Evolutionary conservation across 345 rosid genomes (phyloP).

Genomic region (Laguncularia racemosa): DNA sequence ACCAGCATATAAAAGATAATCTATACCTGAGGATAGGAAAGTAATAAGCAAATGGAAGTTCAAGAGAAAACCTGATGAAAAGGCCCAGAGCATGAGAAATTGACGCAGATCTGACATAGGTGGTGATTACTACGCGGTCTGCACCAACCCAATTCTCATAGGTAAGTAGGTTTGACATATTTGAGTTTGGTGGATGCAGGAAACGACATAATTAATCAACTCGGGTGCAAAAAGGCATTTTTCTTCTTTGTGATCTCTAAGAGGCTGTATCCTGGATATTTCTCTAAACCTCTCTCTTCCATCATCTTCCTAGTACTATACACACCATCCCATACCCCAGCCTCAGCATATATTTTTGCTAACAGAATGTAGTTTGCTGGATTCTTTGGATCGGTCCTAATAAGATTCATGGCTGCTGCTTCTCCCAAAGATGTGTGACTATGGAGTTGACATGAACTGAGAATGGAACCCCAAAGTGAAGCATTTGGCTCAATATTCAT

Average conservation of each 20-base stretch:
- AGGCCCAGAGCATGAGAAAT: no score
- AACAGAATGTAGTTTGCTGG: constrained; percentile 50
- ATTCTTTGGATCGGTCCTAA: constrained; percentile 39
- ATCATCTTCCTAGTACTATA: constrained; percentile 30
- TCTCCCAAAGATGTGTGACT: constrained; percentile 34
- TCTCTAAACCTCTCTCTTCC: constrained; percentile 39
- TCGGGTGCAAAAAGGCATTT: constrained; percentile 15
- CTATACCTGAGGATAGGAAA: no score
- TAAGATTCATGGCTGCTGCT: constrained; percentile 40
- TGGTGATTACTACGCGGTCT: no score
- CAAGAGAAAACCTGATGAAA: no score
- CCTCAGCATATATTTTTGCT: constrained; percentile 47
- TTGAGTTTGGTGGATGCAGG: no score
- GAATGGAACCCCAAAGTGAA: constrained; percentile 62
- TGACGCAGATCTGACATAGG: no score
- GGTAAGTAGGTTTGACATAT: no score
- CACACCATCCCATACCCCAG: constrained; percentile 51
- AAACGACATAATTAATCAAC: background rate
- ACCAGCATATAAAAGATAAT: no score
- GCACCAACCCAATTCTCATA: no score
- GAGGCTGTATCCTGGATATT: constrained; percentile 56
- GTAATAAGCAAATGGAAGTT: no score
- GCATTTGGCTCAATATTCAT: constrained; percentile 33
- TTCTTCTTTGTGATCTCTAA: constrained; percentile 23
- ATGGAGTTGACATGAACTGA: constrained; percentile 52